phyloP scores from a whole-genome alignment of 73 alveolate genomes.

The Uronychia setigera region DNA sequence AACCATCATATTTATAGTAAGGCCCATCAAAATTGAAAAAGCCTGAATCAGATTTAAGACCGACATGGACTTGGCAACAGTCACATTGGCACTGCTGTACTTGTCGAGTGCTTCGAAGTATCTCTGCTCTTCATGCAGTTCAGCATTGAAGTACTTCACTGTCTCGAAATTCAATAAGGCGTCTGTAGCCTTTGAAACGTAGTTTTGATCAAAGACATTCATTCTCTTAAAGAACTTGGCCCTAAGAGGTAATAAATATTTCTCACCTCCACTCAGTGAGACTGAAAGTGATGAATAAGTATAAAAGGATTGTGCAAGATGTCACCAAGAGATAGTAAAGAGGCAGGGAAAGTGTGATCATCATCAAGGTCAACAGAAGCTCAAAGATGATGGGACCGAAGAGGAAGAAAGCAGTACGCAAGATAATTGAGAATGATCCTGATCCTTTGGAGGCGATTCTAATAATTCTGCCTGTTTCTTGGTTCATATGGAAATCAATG shows the following conservation, averaged over 20 bases:
- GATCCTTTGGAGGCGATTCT: slow-evolving; percentile 6
- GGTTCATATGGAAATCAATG: slow-evolving; percentile 14
- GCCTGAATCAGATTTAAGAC: slow-evolving; percentile 46
- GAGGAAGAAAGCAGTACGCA: not conserved
- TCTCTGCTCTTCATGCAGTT: slow-evolving; percentile 63
- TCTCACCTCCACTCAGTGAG: slow-evolving; percentile 17
- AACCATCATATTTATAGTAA: slow-evolving; percentile 24
- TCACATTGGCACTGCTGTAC: slow-evolving; percentile 44
- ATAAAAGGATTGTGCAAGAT: not conserved
- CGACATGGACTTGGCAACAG: slow-evolving; percentile 41
- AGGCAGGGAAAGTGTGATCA: not conserved
- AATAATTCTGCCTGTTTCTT: slow-evolving; percentile 39
- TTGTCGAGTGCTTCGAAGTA: slow-evolving; percentile 38
- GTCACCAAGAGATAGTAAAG: not conserved
- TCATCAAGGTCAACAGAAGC: not conserved
- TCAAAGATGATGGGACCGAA: slow-evolving; percentile 6
- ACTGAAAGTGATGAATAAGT: not conserved
- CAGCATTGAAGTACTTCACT: slow-evolving; percentile 71
- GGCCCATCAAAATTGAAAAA: slow-evolving; percentile 40
- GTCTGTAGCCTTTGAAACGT: slow-evolving; percentile 68
- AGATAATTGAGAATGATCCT: not conserved
- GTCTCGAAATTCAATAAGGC: slow-evolving; percentile 73
- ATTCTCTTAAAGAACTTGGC: slow-evolving; percentile 43
- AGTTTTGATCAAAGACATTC: slow-evolving; percentile 42
- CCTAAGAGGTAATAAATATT: too few relatives aligned